A percentile compares a stretch with the other conserved stretches of the same genome.
Conservation (phyloP, 2,329 filamentous ascomycete genomes). For the Drechslerella coelobrocha region DNA sequence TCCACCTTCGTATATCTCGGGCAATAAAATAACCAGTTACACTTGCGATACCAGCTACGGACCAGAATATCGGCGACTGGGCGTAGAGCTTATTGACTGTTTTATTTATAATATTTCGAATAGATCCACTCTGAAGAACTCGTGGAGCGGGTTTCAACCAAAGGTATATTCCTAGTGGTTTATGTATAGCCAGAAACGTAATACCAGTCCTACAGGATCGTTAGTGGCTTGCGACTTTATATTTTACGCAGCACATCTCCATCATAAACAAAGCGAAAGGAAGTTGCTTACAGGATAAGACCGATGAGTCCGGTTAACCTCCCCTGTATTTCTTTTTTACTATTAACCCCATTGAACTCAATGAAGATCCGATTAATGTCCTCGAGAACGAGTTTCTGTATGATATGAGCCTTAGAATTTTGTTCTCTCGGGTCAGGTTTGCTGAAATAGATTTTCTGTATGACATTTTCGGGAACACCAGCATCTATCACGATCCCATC, state of each 20-base stretch:
- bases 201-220: slow-evolving; percentile 3
- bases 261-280: background rate
- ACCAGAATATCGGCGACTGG: slow-evolving; percentile 18
- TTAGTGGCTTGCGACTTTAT: too few species aligned
- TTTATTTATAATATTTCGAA: background rate
- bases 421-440: slow-evolving; percentile 12
- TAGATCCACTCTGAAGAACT: background rate
- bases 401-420: slow-evolving; percentile 6
- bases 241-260: background rate
- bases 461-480: background rate
- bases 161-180: background rate
- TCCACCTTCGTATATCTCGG: slow-evolving; percentile 7
- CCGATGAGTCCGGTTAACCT: slow-evolving; percentile 10
- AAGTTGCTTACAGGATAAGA: slow-evolving; percentile 9
- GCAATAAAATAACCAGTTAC: slow-evolving; percentile 6
- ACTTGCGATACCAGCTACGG: slow-evolving; percentile 7
- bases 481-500: slow-evolving; percentile 5
- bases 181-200: background rate
- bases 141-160: background rate
- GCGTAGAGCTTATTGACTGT: slow-evolving; percentile 14
- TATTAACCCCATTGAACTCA: slow-evolving; percentile 10
- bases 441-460: slow-evolving; percentile 8
- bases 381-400: slow-evolving; percentile 8
- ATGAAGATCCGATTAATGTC: slow-evolving; percentile 7
- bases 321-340: background rate